Evolutionary conservation across 1,284 basidiomycete species (phyloP), one percentile per base, ranked within the genome.

Genomic region (Rhodotorula sp.): DNA sequence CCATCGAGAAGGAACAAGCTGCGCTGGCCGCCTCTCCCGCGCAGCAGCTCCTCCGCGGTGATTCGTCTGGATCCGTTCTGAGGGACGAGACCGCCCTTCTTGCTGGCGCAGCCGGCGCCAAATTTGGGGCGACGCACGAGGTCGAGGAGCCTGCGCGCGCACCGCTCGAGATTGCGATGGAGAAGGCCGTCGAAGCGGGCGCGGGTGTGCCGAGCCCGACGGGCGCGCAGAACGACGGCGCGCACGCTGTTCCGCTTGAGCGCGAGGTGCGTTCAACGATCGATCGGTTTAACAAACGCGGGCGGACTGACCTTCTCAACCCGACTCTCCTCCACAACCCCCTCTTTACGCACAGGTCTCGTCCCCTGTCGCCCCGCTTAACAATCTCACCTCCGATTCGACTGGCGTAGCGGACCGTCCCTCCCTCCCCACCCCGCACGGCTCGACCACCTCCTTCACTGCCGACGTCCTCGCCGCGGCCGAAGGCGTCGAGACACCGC

Each of bases 1-100:
- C 61, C 21, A 50, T 72, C 64, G 66, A 73, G 37, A 70, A 73
- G 61, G 62, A 62, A 51, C 67, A 62, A 46, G 61, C 67, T 55
- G 61, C 37, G 0, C 71, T 73, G 58, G 65, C 65, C n/a, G 10
- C 34, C 34, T 73, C 71, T 10, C 71, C 71, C n/a, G 71, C 70
- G 4, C 70, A 71, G 53, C 70, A 64, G 27, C 58, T 71, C 32
- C 66, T 71, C 48, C 64, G 64, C 22, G 29, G 39, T 39, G 57
- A 61, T 48, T 58, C 55, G 44, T 51, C 27, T 13, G 22, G 29
- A 7, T 44, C 55, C 46, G n/a, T 50, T 46, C 25, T 10, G 1
- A 4, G n/a, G 15, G 67, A 51, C 39, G 67, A 69, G 46, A 50
- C 53, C 15, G 29, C 48, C 50, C 68, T 73, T 37, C 66, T 73